phyloP scores from a whole-genome alignment of 2,329 filamentous ascomycete genomes.

The Zymoseptoria tritici region DNA sequence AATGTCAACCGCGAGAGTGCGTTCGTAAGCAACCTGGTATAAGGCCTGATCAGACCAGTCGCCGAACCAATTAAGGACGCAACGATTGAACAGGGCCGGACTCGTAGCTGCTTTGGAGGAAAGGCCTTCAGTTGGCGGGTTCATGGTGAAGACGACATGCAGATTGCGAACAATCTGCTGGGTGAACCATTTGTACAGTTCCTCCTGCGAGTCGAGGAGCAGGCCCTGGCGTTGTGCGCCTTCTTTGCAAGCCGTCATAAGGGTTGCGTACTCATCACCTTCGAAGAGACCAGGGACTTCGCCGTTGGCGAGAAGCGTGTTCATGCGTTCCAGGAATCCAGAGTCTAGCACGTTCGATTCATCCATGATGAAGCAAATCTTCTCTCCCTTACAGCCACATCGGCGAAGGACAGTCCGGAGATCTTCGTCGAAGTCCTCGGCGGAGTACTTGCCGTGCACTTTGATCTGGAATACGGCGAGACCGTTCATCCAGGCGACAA shows the following conservation, averaged over 20 bases:
- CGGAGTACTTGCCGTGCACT: conserved; percentile 96
- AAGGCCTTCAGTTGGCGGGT: conserved; percentile 89
- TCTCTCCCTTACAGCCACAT: conserved; percentile 95
- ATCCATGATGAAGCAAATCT: conserved; percentile 99
- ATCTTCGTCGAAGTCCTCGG: conserved; percentile 98
- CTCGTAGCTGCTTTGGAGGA: conserved; percentile 95
- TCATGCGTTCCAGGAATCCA: conserved; percentile 98
- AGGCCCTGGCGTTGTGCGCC: conserved; percentile 93
- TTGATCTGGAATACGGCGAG: conserved; percentile 99
- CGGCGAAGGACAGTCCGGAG: conserved; percentile 85
- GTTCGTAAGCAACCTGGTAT: conserved; percentile 92
- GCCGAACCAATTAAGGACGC: conserved; percentile 98
- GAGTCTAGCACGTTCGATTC: conserved; percentile 98
- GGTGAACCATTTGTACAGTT: conserved; percentile 99
- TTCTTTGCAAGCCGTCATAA: conserved; percentile 99
- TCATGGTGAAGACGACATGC: conserved; percentile 99
- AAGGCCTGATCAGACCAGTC: conserved; percentile 99
- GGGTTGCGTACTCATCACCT: conserved; percentile 94
- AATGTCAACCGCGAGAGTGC: conserved; percentile 92
- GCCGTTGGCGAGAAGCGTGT: conserved; percentile 96
- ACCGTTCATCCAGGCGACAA: conserved; percentile 99
- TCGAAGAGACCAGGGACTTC: conserved; percentile 98
- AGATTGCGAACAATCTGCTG: conserved; percentile 98
- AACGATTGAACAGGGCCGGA: conserved; percentile 97
- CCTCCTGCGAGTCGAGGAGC: conserved; percentile 92